Evolutionary conservation across 2,329 filamentous ascomycete genomes (phyloP).

Genomic region (Pseudogymnoascus sp.): DNA sequence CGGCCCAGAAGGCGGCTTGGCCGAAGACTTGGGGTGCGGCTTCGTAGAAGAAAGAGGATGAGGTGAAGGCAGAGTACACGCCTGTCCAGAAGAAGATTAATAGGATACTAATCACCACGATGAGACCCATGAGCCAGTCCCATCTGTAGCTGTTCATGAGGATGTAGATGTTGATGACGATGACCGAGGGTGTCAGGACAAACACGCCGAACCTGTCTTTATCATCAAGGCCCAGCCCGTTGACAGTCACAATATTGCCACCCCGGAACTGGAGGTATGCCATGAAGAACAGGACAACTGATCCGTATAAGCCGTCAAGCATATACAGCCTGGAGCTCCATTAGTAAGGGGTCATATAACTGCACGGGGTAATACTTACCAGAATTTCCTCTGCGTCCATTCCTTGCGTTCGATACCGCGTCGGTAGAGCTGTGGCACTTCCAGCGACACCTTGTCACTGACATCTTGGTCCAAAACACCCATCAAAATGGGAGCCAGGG

Average conservation of each 20-base stretch:
- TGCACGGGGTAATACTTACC: conserved; percentile 48
- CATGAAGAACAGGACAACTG: conserved; percentile 85
- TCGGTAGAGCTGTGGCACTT: conserved; percentile 90
- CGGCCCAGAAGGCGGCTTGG: conserved; percentile 78
- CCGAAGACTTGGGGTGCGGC: conserved; percentile 73
- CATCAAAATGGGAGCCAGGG: conserved; percentile 87
- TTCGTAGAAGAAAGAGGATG: conserved; percentile 62
- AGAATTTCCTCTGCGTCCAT: conserved; percentile 95
- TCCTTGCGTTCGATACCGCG: conserved; percentile 92
- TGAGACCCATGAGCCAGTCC: conserved; percentile 90
- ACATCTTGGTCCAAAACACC: conserved; percentile 97
- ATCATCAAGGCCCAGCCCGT: conserved; percentile 69
- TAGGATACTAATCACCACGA: conserved; percentile 73
- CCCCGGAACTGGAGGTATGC: conserved; percentile 73
- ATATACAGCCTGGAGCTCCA: conserved; percentile 67
- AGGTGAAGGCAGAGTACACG: conserved; percentile 53
- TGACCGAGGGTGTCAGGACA: conserved; percentile 72
- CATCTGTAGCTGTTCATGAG: conserved; percentile 94
- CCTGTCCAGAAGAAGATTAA: conserved; percentile 96
- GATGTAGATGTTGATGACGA: conserved; percentile 90
- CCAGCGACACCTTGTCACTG: conserved; percentile 84
- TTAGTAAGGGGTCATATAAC: conserved; percentile 15
- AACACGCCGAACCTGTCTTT: conserved; percentile 79
- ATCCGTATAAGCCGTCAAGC: conserved; percentile 91
- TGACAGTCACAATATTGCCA: conserved; percentile 59